Percentiles rank a stretch among this genome's conserved stretches.
Conservation (phyloP, 2,329 filamentous ascomycete species). For the Mariannaea sp. region DNA sequence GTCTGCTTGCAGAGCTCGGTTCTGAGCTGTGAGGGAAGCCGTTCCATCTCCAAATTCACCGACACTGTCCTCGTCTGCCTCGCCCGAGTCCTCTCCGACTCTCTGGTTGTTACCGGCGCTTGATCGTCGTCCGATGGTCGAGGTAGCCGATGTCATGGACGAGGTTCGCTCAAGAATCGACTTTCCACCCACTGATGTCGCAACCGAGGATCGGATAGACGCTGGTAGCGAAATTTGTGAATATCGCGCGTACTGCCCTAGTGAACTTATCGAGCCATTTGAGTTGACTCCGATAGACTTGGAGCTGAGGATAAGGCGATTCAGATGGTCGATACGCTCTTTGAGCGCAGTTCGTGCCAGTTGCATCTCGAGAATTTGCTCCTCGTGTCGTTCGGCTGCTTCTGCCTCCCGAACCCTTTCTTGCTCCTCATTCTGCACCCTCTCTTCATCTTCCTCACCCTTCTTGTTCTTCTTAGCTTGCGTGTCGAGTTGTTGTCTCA, state of each 20-base stretch:
- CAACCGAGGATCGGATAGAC: constrained; percentile 71
- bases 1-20: constrained; percentile 91
- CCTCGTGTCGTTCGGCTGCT: constrained; percentile 84
- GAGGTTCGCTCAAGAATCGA: constrained; percentile 65
- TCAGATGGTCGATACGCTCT: constrained; percentile 95
- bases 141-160: constrained; percentile 68
- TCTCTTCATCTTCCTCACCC: constrained; percentile 64
- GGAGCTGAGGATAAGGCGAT: constrained; percentile 91
- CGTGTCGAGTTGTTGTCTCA: constrained; percentile 80
- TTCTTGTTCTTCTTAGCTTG: constrained; percentile 73
- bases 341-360: constrained; percentile 93
- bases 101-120: constrained; percentile 48
- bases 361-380: constrained; percentile 99
- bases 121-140: constrained; percentile 62
- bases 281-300: constrained; percentile 94
- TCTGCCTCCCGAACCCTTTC: constrained; percentile 78
- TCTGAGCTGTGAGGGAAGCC: constrained; percentile 82
- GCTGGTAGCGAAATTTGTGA: constrained; percentile 61
- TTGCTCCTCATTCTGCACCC: constrained; percentile 67
- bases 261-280: constrained; percentile 70
- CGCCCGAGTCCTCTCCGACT: constrained; percentile 51
- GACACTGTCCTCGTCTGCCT: constrained; percentile 69
- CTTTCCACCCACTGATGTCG: constrained; percentile 60
- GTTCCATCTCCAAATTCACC: constrained; percentile 87
- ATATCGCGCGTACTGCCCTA: constrained; percentile 65